These are phyloP conservation scores for Ceratocystis lukuohia DNA, from an alignment of 2,329 filamentous ascomycete species.

Conservation along the genomic window DNA sequence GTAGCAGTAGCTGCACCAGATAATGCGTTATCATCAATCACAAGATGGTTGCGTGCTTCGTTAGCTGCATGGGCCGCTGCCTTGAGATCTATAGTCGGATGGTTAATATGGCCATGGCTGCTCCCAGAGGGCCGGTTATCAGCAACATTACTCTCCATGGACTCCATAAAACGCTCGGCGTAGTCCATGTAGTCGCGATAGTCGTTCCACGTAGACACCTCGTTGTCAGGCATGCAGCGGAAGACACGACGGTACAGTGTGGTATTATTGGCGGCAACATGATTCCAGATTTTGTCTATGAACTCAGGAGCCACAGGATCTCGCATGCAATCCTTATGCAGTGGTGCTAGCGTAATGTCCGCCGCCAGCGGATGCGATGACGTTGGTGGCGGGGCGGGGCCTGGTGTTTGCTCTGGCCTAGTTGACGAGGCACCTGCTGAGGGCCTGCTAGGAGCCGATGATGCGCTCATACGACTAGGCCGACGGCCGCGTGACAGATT, in stretches of 20 bases:
- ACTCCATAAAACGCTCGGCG: slow-evolving; percentile 59
- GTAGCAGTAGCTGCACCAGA: not conserved
- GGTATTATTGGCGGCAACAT: slow-evolving; percentile 85
- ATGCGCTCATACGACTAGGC: slow-evolving; percentile 13
- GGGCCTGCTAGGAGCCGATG: slow-evolving; percentile 17
- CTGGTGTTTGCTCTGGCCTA: not conserved
- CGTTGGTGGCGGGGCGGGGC: slow-evolving; percentile 16
- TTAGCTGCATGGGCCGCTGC: slow-evolving; percentile 22
- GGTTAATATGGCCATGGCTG: slow-evolving; percentile 28
- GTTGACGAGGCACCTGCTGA: slow-evolving; percentile 20
- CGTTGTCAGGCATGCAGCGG: slow-evolving; percentile 90
- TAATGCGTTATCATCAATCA: slow-evolving; percentile 6
- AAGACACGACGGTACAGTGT: slow-evolving; percentile 89
- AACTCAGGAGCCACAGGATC: slow-evolving; percentile 76
- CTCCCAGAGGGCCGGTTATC: slow-evolving; percentile 31
- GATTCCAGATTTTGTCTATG: slow-evolving; percentile 76
- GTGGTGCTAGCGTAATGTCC: slow-evolving; percentile 58
- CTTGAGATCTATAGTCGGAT: slow-evolving; percentile 21
- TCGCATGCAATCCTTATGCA: slow-evolving; percentile 86
- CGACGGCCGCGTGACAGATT: slow-evolving; percentile 22
- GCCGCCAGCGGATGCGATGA: slow-evolving; percentile 41
- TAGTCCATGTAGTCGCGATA: slow-evolving; percentile 79
- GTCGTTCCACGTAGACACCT: slow-evolving; percentile 84
- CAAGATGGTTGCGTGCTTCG: slow-evolving; percentile 25
- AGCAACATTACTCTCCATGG: slow-evolving; percentile 41